These are phyloP conservation scores for Ramaria sp. DNA, from an alignment of 768 basidiomycete genomes.

Conservation along the genomic window DNA sequence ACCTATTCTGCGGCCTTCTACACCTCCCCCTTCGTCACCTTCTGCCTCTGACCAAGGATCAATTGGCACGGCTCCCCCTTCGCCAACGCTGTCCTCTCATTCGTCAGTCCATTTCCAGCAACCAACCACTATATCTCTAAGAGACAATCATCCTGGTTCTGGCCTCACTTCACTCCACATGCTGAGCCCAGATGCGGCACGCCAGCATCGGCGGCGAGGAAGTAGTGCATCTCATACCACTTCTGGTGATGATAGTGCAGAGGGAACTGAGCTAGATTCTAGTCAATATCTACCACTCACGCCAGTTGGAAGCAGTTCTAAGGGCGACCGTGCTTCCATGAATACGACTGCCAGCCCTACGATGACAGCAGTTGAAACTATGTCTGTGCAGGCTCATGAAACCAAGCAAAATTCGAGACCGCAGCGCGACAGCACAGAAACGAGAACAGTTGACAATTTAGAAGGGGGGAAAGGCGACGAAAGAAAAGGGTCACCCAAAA, in stretches of 20 bases:
- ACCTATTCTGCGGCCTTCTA: constrained; percentile 13
- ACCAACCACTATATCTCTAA: constrained; percentile 41
- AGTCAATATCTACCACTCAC: constrained; percentile 10
- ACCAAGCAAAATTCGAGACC: not conserved
- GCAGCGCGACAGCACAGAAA: not conserved
- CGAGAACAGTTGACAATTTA: not conserved
- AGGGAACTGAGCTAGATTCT: constrained; percentile 43
- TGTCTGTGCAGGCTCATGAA: not conserved
- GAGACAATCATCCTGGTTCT: constrained; percentile 54
- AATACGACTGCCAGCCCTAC: constrained; percentile 2
- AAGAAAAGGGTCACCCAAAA: not conserved
- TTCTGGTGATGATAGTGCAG: constrained; percentile 26
- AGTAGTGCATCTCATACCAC: constrained; percentile 49
- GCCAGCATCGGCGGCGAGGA: constrained; percentile 39
- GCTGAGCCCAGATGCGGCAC: constrained; percentile 30
- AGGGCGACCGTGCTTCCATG: constrained; percentile 1
- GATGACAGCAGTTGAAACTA: not conserved
- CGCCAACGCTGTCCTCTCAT: constrained; percentile 61
- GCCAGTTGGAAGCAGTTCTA: constrained; percentile 2
- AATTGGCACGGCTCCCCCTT: constrained; percentile 42
- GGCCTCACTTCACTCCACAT: constrained; percentile 44
- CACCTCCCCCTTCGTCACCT: constrained; percentile 14
- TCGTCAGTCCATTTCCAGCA: constrained; percentile 48
- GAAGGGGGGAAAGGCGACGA: not conserved
- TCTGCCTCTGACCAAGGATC: constrained; percentile 31